phyloP scores from a whole-genome alignment of 2,329 filamentous ascomycete species.

The Monosporascus sp. region DNA sequence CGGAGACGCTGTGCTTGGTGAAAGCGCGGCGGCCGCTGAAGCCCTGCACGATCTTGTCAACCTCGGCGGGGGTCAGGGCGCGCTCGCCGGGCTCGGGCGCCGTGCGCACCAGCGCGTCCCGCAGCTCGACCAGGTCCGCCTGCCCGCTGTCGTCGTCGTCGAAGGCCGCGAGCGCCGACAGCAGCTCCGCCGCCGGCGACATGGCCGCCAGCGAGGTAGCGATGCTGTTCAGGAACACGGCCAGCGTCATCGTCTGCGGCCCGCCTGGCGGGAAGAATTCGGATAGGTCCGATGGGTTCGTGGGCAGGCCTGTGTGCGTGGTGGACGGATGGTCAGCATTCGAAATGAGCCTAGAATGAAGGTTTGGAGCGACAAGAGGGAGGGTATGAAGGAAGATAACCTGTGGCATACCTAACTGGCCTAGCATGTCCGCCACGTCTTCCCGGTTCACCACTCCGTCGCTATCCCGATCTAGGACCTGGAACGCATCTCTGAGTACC shows the following conservation, averaged over 20 bases:
- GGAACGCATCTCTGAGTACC: slow-evolving; percentile 86
- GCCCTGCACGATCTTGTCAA: slow-evolving; percentile 81
- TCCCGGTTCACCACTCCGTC: slow-evolving; percentile 78
- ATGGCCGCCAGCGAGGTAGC: slow-evolving; percentile 69
- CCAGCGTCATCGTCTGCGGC: slow-evolving; percentile 72
- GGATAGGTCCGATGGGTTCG: slow-evolving; percentile 64
- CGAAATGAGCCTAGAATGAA: neutral
- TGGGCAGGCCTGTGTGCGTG: slow-evolving; percentile 61
- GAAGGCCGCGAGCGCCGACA: slow-evolving; percentile 90
- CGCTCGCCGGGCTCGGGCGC: slow-evolving; percentile 68
- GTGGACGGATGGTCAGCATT: slow-evolving; percentile 1
- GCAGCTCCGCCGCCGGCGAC: slow-evolving; percentile 72
- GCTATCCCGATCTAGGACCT: slow-evolving; percentile 85
- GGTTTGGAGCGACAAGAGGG: neutral
- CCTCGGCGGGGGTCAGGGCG: slow-evolving; percentile 63
- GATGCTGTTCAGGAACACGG: slow-evolving; percentile 78
- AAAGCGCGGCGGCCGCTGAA: slow-evolving; percentile 84
- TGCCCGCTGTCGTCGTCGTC: slow-evolving; percentile 95
- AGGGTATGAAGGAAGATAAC: neutral
- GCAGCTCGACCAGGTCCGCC: slow-evolving; percentile 76
- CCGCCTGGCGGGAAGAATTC: slow-evolving; percentile 75
- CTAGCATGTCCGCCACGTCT: slow-evolving; percentile 82
- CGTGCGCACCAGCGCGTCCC: slow-evolving; percentile 78
- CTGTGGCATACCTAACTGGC: slow-evolving; percentile 62
- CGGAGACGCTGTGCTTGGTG: slow-evolving; percentile 47